Evolutionary conservation across 73 alveolate species (phyloP).

Genomic region (Effrenium voratum): DNA sequence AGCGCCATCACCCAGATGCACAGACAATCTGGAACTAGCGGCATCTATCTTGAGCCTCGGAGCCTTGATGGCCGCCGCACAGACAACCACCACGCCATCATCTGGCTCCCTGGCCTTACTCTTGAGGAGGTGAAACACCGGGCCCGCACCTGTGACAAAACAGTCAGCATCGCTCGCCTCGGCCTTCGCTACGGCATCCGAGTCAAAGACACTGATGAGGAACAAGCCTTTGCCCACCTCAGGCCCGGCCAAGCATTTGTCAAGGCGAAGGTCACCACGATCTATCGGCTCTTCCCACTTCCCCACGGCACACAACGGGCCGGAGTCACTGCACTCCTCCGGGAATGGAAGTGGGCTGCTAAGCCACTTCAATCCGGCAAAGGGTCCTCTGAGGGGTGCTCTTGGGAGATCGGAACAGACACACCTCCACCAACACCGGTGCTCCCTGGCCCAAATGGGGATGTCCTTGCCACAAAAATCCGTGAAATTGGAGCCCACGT

Average conservation of each 20-base stretch:
- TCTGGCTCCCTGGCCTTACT: neutral
- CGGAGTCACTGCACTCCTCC: neutral
- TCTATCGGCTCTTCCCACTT: neutral
- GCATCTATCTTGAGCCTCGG: neutral
- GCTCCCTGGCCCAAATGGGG: neutral
- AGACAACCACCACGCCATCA: neutral
- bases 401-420: neutral
- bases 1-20: neutral
- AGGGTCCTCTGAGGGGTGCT: neutral
- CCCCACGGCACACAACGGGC: neutral
- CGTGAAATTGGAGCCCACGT: neutral
- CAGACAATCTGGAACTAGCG: neutral
- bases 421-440: neutral
- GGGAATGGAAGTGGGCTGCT: neutral
- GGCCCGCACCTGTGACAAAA: neutral
- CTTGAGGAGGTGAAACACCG: neutral
- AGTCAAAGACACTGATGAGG: neutral
- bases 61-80: neutral
- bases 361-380: neutral
- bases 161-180: neutral
- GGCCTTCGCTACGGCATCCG: neutral
- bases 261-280: neutral
- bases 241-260: neutral
- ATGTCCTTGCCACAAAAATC: neutral
- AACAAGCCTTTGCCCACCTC: neutral